Base-by-base conservation (phyloP, 2,329 filamentous ascomycete genomes). In the Didymella pomorum region DNA sequence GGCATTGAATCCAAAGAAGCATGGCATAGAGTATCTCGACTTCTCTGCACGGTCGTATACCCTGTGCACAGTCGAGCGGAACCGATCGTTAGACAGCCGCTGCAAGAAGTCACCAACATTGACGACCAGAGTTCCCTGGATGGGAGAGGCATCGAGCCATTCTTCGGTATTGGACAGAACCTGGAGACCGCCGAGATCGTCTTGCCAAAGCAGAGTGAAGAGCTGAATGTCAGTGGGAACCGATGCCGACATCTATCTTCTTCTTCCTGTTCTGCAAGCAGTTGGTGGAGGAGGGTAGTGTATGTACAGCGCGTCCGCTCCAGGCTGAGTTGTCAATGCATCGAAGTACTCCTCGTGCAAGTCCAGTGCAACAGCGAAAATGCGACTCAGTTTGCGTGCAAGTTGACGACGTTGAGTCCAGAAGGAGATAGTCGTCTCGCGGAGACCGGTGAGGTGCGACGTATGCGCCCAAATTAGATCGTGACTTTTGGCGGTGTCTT, bases 341-440 rank as follows among this genome's bases (percentile, higher is more conserved):
- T 87, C 84, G 66, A 87, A 87, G 54, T 83, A 82, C 31, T 79
- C 67, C 63, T 88, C 85, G 0, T 80, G 78, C 5, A 87, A 73
- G 7, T 79, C 79, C 1, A 88, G 77, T 4, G 81, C 81, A 2
- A 88, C 75, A 0, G 86, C 85, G 63, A 88, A 86, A 6, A 81
- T 72, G 4, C 78, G 75, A 4, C 84, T 79, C 21, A 88, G 69
- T 33, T 77, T 79, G 25, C 86, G 78, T 0, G 84, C 81, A 1
- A 88, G 76, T 0, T 63, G 74, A 11, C 88, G 75, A 35, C 82
- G 83, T 7, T 77, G 71, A 18, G 73, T 70, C 78, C 81, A 86
- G 66, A 86, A 85, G 0, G 63, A 63, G 8, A 84, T 62, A 2
- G 80, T 72, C 16, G 80, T 78, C 0, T 77, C 60, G 60, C 82